phyloP scores from a whole-genome alignment of 345 rosid genomes.

The Trapa incisa region DNA sequence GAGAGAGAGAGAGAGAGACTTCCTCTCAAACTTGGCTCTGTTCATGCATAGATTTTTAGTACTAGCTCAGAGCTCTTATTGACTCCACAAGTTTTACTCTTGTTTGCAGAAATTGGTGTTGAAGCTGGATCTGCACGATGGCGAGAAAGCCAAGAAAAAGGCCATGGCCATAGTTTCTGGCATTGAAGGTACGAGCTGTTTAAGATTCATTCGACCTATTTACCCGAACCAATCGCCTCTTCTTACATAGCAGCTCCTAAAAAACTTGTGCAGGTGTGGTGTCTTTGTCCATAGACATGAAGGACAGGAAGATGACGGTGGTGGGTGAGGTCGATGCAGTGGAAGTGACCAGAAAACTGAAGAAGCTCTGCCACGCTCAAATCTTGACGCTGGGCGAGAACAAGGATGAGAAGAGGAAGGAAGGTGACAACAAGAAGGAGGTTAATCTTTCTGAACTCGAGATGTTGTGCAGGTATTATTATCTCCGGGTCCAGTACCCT shows the following conservation, averaged over 20 bases:
- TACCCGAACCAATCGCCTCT: background rate
- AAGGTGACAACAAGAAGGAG: background rate
- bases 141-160: too few species aligned
- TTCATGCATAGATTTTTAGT: too few species aligned
- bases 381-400: conserved; percentile 6
- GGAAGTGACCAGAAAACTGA: conserved; percentile 8
- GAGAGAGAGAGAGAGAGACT: too few species aligned
- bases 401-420: background rate
- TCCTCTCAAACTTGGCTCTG: too few species aligned
- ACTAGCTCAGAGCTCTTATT: too few species aligned
- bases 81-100: too few species aligned
- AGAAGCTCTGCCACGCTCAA: conserved; percentile 6
- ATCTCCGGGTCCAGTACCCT: background rate
- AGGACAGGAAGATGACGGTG: conserved; percentile 8
- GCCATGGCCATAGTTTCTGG: too few species aligned
- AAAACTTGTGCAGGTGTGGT: background rate
- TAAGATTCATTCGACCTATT: too few species aligned
- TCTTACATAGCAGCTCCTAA: background rate
- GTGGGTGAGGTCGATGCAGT: conserved; percentile 8
- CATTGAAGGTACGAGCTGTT: too few species aligned
- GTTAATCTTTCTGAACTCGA: background rate
- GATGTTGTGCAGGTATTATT: too few species aligned
- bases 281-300: background rate
- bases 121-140: too few species aligned
- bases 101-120: too few species aligned